Evolutionary conservation across 2,329 filamentous ascomycete species (phyloP), one percentile per base, ranked within the genome.

Genomic region (Byssoonygena ceratinophila): DNA sequence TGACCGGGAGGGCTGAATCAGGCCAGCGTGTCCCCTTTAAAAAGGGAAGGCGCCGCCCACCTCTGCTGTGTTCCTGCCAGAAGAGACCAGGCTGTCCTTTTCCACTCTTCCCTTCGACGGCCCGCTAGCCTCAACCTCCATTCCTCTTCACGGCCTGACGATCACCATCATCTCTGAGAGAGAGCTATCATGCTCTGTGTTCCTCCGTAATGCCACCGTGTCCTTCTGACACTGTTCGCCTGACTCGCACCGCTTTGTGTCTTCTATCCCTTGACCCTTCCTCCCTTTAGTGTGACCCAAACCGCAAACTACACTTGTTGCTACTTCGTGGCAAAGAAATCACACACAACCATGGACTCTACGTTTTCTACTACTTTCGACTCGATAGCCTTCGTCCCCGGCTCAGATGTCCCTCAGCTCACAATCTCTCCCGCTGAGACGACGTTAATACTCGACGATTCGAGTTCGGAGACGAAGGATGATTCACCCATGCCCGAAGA

Each of bases 371-470:
- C 37, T 9, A 40, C 63, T 14, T 58, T 65, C 52, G 62, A 66
- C 53, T 63, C 66, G 5, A 54, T 69, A 51, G 60, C 66, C 22
- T 55, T 56, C 40, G 61, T 63, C 4, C 65, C 68, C 3, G 61
- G 55, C 6, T 56, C 66, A 18, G 67, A 69, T 40, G 57, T 65
- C n/a, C 63, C 65, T 34, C 58, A 63, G 39, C 61, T 70, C 52
- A 71, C 69, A 37, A 63, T 71, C 59, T 70, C 68, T 39, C 69
- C 69, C 18, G 64, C 68, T 22, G 68, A 69, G 49, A 71, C 69
- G 12, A 70, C 68, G 8, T 54, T 71, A 18, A 59, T 67, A 3
- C 47, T 55, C 40, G 55, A 57, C 8, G 50, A 53, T n/a, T 11
- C 54, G 25, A 54, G 60, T 2, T 57, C 64, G 1, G 60, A 63